Conservation (phyloP, 331 rosid species). For the Saraca asoca region DNA sequence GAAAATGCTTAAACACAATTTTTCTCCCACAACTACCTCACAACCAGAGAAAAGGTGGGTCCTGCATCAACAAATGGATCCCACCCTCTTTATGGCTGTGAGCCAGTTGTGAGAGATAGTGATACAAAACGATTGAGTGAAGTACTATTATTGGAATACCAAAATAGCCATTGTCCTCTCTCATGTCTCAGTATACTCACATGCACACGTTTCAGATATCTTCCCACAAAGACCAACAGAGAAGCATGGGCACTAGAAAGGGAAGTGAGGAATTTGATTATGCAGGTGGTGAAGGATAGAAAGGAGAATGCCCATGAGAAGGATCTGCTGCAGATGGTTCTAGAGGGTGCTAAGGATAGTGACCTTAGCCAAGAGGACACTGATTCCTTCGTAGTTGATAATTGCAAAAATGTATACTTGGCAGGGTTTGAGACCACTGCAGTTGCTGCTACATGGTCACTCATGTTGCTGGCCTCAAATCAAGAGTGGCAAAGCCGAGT, state of each 20-base stretch:
- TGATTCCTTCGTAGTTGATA: constrained; percentile 22
- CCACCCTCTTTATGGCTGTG: too few species aligned
- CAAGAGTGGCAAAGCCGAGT: constrained; percentile 49
- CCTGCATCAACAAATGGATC: too few species aligned
- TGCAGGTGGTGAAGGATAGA: constrained; percentile 33
- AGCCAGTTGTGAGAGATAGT: too few species aligned
- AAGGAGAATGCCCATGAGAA: constrained; percentile 2
- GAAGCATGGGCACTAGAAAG: constrained; percentile 39
- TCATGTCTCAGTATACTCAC: neutral
- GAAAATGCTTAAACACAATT: too few species aligned
- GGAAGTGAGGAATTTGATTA: constrained; percentile 31
- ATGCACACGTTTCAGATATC: constrained; percentile 6
- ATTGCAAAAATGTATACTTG: constrained; percentile 47
- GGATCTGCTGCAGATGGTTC: constrained; percentile 37
- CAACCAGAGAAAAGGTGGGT: too few species aligned
- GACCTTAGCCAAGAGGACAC: constrained; percentile 17
- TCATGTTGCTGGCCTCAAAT: constrained; percentile 49
- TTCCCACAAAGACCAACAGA: constrained; percentile 39
- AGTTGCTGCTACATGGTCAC: constrained; percentile 42
- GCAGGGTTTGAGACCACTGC: constrained; percentile 51
- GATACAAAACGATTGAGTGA: too few species aligned
- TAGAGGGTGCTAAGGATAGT: constrained; percentile 33
- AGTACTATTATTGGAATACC: too few species aligned
- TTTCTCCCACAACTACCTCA: too few species aligned
- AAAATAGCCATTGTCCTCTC: neutral